phyloP scores from a whole-genome alignment of 768 basidiomycete genomes.

The Imleria badia region DNA sequence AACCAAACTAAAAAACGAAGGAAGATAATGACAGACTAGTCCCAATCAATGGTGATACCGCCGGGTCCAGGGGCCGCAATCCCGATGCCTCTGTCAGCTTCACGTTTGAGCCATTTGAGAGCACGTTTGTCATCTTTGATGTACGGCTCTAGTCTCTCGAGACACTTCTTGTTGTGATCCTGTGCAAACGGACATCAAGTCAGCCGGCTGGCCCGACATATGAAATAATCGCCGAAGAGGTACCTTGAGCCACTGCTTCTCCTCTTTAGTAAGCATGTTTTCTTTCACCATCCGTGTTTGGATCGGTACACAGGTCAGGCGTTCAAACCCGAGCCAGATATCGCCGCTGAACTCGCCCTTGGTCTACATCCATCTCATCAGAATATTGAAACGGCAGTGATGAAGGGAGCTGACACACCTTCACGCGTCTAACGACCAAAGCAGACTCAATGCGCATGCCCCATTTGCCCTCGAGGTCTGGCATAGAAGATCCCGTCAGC shows the following conservation, averaged over 20 bases:
- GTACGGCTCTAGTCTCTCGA: slow-evolving; percentile 59
- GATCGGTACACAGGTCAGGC: slow-evolving; percentile 92
- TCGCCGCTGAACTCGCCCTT: slow-evolving; percentile 68
- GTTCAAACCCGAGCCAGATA: slow-evolving; percentile 88
- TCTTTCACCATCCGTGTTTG: slow-evolving; percentile 88
- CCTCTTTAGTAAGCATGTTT: slow-evolving; percentile 78
- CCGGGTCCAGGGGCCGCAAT: slow-evolving; percentile 61
- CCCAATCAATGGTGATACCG: slow-evolving; percentile 80
- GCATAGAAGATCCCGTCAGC: slow-evolving; percentile 16
- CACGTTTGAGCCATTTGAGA: slow-evolving; percentile 74
- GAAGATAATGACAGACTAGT: slow-evolving; percentile 34
- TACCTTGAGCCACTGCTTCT: slow-evolving; percentile 84
- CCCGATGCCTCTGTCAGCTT: slow-evolving; percentile 74
- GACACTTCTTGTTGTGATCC: slow-evolving; percentile 81
- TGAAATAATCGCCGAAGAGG: slow-evolving; percentile 18
- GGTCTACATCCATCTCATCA: slow-evolving; percentile 45
- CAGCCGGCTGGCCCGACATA: not conserved
- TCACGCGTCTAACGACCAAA: slow-evolving; percentile 65
- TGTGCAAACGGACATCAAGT: slow-evolving; percentile 29
- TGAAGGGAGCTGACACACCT: slow-evolving; percentile 27
- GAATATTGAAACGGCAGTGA: slow-evolving; percentile 1
- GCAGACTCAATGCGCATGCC: slow-evolving; percentile 94
- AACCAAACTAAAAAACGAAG: not conserved
- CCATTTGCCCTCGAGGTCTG: slow-evolving; percentile 76
- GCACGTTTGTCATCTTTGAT: slow-evolving; percentile 80